Base-by-base conservation (phyloP, 768 basidiomycete genomes). In the Roridomyces roridus region DNA sequence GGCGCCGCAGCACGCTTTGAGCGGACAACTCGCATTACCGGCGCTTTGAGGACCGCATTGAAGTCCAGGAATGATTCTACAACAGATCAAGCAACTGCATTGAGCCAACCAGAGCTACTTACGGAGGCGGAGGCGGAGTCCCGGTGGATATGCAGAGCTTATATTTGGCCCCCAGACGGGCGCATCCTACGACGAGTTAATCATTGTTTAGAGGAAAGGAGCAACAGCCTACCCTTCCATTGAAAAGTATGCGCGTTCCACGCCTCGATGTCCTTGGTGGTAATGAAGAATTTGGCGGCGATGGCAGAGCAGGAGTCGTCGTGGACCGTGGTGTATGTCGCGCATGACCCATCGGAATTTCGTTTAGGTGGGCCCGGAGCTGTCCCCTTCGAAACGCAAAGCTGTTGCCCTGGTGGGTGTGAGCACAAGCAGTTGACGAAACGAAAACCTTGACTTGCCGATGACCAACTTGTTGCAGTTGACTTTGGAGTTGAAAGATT, bases 1-100 rank as follows among this genome's bases (percentile, higher is more conserved):
- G 0, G 65, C 62, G 29, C 65, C 64, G 50, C 67, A 68, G 49
- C 67, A 68, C 0, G 58, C 65, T 12, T 65, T 68, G 28, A 68
- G 48, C 12, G 67, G 65, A 39, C 67, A 68, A 1, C 61, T 65
- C 7, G 39, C 44, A 48, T 67, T 63, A 3, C 60, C 62, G 10
- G 46, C 46, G 20, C 57, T 65, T 47, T 67, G 44, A 10, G 65
- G 65, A 10, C 67, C 65, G 46, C 67, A 68, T 49, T 68, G 62
- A 28, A 60, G 51, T 4, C 28, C 37, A 3, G 67, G 55, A 24
- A 51, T 65, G 44, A 66, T 45, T 3, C 64, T 63, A 39, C n/a
- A n/a, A n/a, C n/a, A 21, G 18, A 9, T 43, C 20, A 45, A 20
- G 36, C 8, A 44, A 24, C 21, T 25, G 5, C 5, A 6, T 8